Percentiles rank a stretch among this genome's conserved stretches.
Conservation (phyloP, 2,329 filamentous ascomycete species). For the Fusarium poae region DNA sequence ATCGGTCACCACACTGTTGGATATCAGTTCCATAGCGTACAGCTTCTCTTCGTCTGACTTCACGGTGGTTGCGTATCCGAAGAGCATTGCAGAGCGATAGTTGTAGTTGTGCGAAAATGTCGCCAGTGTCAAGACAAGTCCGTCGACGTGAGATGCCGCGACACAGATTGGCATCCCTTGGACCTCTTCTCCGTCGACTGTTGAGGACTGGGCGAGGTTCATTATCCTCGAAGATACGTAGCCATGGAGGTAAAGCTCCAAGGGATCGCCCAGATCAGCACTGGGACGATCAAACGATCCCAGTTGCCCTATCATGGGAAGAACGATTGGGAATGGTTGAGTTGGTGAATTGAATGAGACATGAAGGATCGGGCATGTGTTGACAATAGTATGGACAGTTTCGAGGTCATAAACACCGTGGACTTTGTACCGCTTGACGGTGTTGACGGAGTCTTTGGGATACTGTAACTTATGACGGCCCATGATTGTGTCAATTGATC, state of each 20-base stretch:
- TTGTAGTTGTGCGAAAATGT: constrained; percentile 88
- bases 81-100: constrained; percentile 84
- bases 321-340: constrained; percentile 78
- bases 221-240: constrained; percentile 85
- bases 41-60: constrained; percentile 76
- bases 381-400: constrained; percentile 81
- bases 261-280: constrained; percentile 71
- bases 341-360: constrained; percentile 78
- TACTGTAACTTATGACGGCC: constrained; percentile 66
- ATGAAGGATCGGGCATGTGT: constrained; percentile 80
- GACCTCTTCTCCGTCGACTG: neutral
- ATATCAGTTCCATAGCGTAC: constrained; percentile 84
- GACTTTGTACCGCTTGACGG: constrained; percentile 74
- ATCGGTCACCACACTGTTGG: constrained; percentile 76
- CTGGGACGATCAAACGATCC: constrained; percentile 76
- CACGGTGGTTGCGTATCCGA: constrained; percentile 78
- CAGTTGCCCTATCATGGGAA: constrained; percentile 91
- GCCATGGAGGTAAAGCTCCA: constrained; percentile 86
- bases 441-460: constrained; percentile 73
- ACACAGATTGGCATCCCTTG: constrained; percentile 78
- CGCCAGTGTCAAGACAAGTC: constrained; percentile 81
- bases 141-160: constrained; percentile 80
- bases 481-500: constrained; percentile 41
- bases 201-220: constrained; percentile 63
- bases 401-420: constrained; percentile 78